phyloP scores from a whole-genome alignment of 2,329 filamentous ascomycete genomes.

The Epichloe typhina region DNA sequence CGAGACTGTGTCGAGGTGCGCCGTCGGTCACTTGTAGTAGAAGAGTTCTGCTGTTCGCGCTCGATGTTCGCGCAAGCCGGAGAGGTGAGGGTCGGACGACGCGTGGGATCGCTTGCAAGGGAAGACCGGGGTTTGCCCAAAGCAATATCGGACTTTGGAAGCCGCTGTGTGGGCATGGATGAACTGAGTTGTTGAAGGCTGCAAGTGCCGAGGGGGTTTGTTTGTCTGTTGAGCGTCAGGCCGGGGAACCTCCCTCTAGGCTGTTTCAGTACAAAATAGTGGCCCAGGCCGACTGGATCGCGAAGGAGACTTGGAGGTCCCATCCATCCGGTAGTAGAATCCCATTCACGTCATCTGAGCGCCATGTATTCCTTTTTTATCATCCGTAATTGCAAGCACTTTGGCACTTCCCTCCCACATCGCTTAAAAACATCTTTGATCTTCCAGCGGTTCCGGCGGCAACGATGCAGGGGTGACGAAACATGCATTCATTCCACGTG shows the following conservation, averaged over 20 bases:
- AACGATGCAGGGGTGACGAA: not conserved
- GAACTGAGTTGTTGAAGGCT: not conserved
- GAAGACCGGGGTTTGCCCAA: not conserved
- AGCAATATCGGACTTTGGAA: not conserved
- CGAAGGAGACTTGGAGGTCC: not conserved
- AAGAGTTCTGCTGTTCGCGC: not conserved
- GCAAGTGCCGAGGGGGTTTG: not conserved
- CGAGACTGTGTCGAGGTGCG: not conserved
- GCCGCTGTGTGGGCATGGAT: not conserved
- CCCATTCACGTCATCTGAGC: not conserved
- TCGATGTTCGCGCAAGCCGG: not conserved
- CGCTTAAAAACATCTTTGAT: too few relatives aligned
- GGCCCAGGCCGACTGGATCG: not conserved
- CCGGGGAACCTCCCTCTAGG: not conserved
- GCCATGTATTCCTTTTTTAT: too few relatives aligned
- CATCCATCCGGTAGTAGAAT: not conserved
- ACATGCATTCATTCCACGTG: too few relatives aligned
- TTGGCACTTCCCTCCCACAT: too few relatives aligned
- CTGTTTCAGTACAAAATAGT: not conserved
- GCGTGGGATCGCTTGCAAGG: not conserved
- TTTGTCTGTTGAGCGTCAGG: not conserved
- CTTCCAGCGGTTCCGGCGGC: not conserved
- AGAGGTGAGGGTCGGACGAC: not conserved
- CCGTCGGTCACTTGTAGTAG: not conserved
- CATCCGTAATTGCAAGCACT: too few relatives aligned